phyloP scores from a whole-genome alignment of 2,329 filamentous ascomycete species.

The Ceratocystis huliohia region DNA sequence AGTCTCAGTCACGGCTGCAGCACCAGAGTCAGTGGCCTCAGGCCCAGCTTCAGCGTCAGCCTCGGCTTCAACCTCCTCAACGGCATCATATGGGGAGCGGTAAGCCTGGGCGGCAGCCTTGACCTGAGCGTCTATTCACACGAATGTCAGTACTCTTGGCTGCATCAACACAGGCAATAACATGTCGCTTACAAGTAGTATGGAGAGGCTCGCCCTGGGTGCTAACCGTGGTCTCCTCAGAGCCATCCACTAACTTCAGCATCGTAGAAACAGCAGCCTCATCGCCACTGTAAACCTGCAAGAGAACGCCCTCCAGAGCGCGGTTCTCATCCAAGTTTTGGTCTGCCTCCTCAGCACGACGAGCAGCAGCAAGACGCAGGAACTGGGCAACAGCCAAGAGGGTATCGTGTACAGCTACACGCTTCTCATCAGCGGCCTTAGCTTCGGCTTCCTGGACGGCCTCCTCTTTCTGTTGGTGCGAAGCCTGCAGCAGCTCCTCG shows the following conservation, averaged over 20 bases:
- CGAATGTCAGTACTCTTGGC: neutral
- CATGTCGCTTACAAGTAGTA: slow-evolving; percentile 53
- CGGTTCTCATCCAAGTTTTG: slow-evolving; percentile 57
- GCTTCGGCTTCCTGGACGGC: slow-evolving; percentile 39
- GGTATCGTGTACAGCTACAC: slow-evolving; percentile 42
- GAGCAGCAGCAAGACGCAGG: slow-evolving; percentile 63
- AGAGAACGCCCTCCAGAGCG: slow-evolving; percentile 67
- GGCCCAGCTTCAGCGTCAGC: slow-evolving; percentile 17
- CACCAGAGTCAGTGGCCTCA: slow-evolving; percentile 8
- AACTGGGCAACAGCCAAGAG: slow-evolving; percentile 66
- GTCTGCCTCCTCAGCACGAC: slow-evolving; percentile 56
- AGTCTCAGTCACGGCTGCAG: neutral
- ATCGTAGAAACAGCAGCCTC: slow-evolving; percentile 61
- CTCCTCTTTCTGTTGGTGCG: slow-evolving; percentile 43
- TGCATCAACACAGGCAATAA: neutral
- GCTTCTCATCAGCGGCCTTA: slow-evolving; percentile 30
- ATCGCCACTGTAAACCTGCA: slow-evolving; percentile 68
- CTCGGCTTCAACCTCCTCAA: slow-evolving; percentile 19
- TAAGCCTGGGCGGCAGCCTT: slow-evolving; percentile 41
- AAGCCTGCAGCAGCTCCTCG: slow-evolving; percentile 40
- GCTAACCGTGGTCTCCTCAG: slow-evolving; percentile 51
- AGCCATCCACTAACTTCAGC: slow-evolving; percentile 62
- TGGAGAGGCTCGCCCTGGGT: slow-evolving; percentile 52
- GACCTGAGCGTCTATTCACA: slow-evolving; percentile 29
- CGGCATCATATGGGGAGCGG: slow-evolving; percentile 32